phyloP scores from a whole-genome alignment of 2,329 filamentous ascomycete species.

The Botrytis sinoallii region DNA sequence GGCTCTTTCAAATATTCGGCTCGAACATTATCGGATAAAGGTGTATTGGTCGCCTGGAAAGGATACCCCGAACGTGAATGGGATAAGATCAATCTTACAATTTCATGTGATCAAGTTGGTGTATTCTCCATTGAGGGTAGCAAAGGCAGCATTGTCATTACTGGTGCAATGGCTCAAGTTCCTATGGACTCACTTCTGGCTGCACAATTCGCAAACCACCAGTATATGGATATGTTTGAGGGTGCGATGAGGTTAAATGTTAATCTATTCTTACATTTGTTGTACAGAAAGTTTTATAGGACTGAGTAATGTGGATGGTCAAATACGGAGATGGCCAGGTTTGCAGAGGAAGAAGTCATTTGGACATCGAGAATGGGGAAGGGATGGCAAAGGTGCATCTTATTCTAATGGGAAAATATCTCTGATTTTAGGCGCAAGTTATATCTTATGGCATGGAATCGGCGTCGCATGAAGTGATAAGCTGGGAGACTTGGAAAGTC shows the following conservation, averaged over 20 bases:
- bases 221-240: slow-evolving; percentile 94
- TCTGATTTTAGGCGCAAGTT: slow-evolving; percentile 18
- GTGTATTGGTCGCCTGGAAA: slow-evolving; percentile 87
- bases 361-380: no score
- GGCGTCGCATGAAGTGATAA: slow-evolving; percentile 28
- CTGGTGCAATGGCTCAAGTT: slow-evolving; percentile 83
- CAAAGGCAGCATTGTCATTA: slow-evolving; percentile 91
- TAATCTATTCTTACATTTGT: slow-evolving; percentile 90
- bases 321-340: not conserved
- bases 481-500: slow-evolving; percentile 14
- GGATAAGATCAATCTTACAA: slow-evolving; percentile 90
- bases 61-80: slow-evolving; percentile 80
- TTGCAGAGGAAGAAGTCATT: not conserved
- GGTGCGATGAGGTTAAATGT: slow-evolving; percentile 85
- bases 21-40: slow-evolving; percentile 84
- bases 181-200: slow-evolving; percentile 91
- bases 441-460: slow-evolving; percentile 27
- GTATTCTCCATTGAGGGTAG: slow-evolving; percentile 91
- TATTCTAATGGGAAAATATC: not conserved
- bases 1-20: slow-evolving; percentile 97
- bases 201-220: slow-evolving; percentile 94
- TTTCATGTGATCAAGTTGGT: slow-evolving; percentile 90
- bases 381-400: not conserved
- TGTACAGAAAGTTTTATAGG: slow-evolving; percentile 98
- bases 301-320: slow-evolving; percentile 46